These are phyloP conservation scores for Neurospora discreta DNA, from an alignment of 495 filamentous ascomycete genomes.

Conservation along the genomic window DNA sequence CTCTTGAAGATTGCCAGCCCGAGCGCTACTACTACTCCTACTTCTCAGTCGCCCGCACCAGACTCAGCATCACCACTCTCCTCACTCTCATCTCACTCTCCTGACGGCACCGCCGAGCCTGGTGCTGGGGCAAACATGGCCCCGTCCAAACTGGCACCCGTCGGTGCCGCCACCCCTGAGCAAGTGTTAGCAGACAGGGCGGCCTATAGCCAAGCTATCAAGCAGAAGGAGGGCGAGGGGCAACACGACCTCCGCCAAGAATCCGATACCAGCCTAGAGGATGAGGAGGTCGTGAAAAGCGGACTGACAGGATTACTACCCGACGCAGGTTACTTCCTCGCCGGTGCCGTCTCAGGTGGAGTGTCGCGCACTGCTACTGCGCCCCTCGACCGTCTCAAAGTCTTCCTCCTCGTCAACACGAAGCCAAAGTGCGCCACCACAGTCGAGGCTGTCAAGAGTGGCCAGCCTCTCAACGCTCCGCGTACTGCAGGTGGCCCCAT, in stretches of 20 bases:
- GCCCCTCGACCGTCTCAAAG: slow-evolving; percentile 91
- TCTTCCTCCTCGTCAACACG: slow-evolving; percentile 92
- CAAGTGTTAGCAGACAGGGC: slow-evolving; percentile 6
- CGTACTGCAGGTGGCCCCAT: slow-evolving; percentile 59
- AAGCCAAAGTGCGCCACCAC: slow-evolving; percentile 44
- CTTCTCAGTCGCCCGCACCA: not conserved
- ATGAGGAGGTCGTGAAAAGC: slow-evolving; percentile 26
- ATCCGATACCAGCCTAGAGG: slow-evolving; percentile 13
- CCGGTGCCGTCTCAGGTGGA: slow-evolving; percentile 84
- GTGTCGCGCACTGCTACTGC: slow-evolving; percentile 89
- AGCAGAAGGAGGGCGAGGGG: slow-evolving; percentile 10
- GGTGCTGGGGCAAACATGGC: slow-evolving; percentile 8
- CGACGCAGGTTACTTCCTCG: slow-evolving; percentile 90
- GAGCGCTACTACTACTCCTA: slow-evolving; percentile 1
- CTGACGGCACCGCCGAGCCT: not conserved
- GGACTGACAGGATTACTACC: slow-evolving; percentile 44
- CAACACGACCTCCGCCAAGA: slow-evolving; percentile 14
- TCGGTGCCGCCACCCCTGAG: slow-evolving; percentile 1
- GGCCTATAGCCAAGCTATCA: slow-evolving; percentile 1
- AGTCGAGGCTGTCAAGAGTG: slow-evolving; percentile 57
- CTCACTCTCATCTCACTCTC: not conserved
- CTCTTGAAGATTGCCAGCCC: slow-evolving; percentile 46
- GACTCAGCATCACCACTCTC: not conserved
- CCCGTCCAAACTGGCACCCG: not conserved
- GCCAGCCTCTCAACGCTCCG: slow-evolving; percentile 53